A percentile compares a stretch with the other conserved stretches of the same genome.
Conservation (phyloP, 805 yeast genomes). For the Torulaspora delbrueckii region DNA sequence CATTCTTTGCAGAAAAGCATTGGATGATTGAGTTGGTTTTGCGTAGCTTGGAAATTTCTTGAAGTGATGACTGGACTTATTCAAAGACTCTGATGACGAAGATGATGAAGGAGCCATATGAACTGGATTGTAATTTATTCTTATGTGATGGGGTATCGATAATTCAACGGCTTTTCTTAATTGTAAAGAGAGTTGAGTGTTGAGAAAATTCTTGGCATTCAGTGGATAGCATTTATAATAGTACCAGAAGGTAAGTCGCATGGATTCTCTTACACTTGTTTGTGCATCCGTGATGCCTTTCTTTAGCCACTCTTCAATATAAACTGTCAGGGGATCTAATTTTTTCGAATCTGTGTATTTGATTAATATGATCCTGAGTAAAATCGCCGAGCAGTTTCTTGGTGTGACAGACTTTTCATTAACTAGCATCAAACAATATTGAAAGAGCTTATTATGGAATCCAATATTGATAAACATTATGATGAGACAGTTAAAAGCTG, state of each 20-base stretch:
- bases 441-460: slow-evolving; percentile 48
- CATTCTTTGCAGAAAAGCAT: slow-evolving; percentile 9
- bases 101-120: slow-evolving; percentile 11
- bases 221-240: slow-evolving; percentile 51
- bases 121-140: slow-evolving; percentile 19
- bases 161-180: slow-evolving; percentile 56
- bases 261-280: slow-evolving; percentile 70
- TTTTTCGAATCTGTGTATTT: slow-evolving; percentile 40
- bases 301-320: slow-evolving; percentile 46
- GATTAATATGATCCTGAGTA: slow-evolving; percentile 61
- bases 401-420: slow-evolving; percentile 70
- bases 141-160: slow-evolving; percentile 43
- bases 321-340: slow-evolving; percentile 36
- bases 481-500: slow-evolving; percentile 39
- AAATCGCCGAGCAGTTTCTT: slow-evolving; percentile 59
- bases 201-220: slow-evolving; percentile 41
- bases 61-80: slow-evolving; percentile 34
- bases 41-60: slow-evolving; percentile 32
- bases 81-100: slow-evolving; percentile 40
- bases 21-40: slow-evolving; percentile 27
- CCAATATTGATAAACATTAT: slow-evolving; percentile 53
- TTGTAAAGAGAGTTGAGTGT: slow-evolving; percentile 26
- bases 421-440: slow-evolving; percentile 46
- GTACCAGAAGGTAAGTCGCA: slow-evolving; percentile 72
- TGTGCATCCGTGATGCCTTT: slow-evolving; percentile 75